Base-by-base conservation (phyloP, 768 basidiomycete genomes). In the Udeniomyces megalosporus region DNA sequence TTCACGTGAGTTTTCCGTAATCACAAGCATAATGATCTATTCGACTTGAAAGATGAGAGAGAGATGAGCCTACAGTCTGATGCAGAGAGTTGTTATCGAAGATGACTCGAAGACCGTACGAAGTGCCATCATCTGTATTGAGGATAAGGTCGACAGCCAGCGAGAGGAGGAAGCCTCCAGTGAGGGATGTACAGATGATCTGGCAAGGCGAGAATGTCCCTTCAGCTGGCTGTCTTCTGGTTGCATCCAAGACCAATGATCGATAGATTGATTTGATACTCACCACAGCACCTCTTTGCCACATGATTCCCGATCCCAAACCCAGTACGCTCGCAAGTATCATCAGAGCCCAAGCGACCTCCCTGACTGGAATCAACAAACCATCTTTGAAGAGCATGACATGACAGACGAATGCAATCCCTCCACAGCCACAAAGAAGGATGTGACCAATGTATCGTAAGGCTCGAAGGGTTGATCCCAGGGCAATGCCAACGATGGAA, bases 111-210 rank as follows among this genome's bases (percentile, higher is more conserved):
- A 63, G 20, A 17, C 55, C 55, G 24, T 49, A 63, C 45, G 52
- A 55, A 35, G 55, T 51, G 8, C 46, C 55, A 10, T 29, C 24
- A 2, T 57, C 47, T 1, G 17, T n/a, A 7, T 58, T 48, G 29
- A 63, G 22, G 55, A 58, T 58, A 10, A 63, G 42, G 31, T 58
- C 47, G 31, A 63, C 50, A 7, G 47, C 55, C 11, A 58, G 44
- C 14, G 48, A 42, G 17, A 63, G 20, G 4, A 63, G 50, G 31
- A 63, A 58, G 0, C 28, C 34, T 5, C 48, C 61, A 4, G 34
- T 5, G 15, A 52, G 34, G 5, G 48, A 24, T 1, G 42, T 28
- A 24, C 38, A 22, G 6, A 49, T 17, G 15, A 54, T 29, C 60
- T 61, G 45, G 3, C 2, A 32, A 8, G 26, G 17, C 34, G 26